Percentiles rank a stretch among this genome's conserved stretches.
These are phyloP conservation scores for Trichaptum fuscoviolaceum DNA, from an alignment of 768 basidiomycete species.

Conservation along the genomic window DNA sequence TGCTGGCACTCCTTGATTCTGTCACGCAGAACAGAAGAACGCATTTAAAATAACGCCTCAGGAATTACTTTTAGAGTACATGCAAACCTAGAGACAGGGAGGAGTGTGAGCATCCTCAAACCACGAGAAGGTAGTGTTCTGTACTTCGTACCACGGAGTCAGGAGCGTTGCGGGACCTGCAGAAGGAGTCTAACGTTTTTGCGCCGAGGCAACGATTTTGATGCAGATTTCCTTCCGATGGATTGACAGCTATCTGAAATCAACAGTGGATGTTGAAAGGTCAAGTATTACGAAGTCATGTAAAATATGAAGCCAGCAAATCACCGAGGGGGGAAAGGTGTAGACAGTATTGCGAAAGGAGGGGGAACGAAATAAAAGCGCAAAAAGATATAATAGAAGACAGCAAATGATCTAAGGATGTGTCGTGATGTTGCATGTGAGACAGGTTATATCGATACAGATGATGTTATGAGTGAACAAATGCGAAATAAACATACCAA, in stretches of 20 bases:
- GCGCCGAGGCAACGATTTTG: not conserved
- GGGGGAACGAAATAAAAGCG: not conserved
- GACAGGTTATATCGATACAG: slow-evolving; percentile 4
- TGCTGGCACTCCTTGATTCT: not conserved
- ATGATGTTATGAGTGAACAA: not conserved
- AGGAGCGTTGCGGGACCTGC: not conserved
- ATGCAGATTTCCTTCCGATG: not conserved
- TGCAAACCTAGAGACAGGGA: not conserved
- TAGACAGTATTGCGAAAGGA: not conserved
- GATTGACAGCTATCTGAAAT: not conserved
- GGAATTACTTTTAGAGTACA: not conserved
- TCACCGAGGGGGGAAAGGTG: not conserved
- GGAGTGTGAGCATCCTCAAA: no score
- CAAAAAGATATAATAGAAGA: slow-evolving; percentile 35
- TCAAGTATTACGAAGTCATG: not conserved
- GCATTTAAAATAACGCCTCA: not conserved
- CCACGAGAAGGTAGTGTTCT: not conserved
- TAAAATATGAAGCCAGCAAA: not conserved
- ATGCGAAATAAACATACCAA: slow-evolving; percentile 5
- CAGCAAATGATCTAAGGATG: slow-evolving; percentile 12
- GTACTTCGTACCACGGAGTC: not conserved
- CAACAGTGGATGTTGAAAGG: not conserved
- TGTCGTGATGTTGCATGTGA: slow-evolving; percentile 18
- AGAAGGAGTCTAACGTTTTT: not conserved
- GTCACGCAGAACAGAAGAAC: not conserved